Conservation (phyloP, 208 protist species). For the Porcisia hertigi region DNA sequence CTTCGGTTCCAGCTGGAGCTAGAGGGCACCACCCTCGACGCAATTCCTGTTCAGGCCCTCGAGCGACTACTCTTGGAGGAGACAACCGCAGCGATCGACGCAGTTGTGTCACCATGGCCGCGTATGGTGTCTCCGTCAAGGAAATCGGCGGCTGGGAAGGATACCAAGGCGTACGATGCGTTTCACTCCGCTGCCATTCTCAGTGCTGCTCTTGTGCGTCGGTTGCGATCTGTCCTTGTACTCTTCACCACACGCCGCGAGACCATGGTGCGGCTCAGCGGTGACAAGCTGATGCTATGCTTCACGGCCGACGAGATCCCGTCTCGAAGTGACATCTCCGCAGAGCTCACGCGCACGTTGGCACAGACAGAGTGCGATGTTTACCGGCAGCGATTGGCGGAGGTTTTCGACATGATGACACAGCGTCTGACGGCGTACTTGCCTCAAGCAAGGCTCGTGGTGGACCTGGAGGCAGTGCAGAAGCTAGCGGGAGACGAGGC, state of each 20-base stretch:
- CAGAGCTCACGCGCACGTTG: constrained; percentile 39
- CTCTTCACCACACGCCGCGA: constrained; percentile 64
- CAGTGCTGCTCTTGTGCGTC: constrained; percentile 39
- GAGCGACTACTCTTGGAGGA: constrained; percentile 50
- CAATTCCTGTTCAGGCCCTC: constrained; percentile 45
- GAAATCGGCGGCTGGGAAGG: not conserved
- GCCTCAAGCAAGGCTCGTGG: constrained; percentile 43
- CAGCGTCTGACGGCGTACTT: constrained; percentile 54
- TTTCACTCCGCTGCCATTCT: constrained; percentile 68
- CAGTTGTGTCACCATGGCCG: constrained; percentile 11
- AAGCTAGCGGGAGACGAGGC: constrained; percentile 41
- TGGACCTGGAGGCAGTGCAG: constrained; percentile 49
- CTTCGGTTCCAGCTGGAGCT: constrained; percentile 74
- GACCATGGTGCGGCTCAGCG: constrained; percentile 46
- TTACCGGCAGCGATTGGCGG: constrained; percentile 42
- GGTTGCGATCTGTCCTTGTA: constrained; percentile 52
- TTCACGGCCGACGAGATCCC: constrained; percentile 47
- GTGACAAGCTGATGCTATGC: constrained; percentile 75
- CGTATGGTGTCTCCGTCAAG: not conserved
- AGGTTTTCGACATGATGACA: constrained; percentile 42
- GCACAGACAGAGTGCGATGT: constrained; percentile 46
- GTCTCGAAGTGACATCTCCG: constrained; percentile 46
- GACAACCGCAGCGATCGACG: constrained; percentile 38
- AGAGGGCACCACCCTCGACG: constrained; percentile 51
- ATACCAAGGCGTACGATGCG: constrained; percentile 13